These are phyloP conservation scores for Astrephomene gubernaculifera DNA, from an alignment of 139 green algal species.

Conservation along the genomic window DNA sequence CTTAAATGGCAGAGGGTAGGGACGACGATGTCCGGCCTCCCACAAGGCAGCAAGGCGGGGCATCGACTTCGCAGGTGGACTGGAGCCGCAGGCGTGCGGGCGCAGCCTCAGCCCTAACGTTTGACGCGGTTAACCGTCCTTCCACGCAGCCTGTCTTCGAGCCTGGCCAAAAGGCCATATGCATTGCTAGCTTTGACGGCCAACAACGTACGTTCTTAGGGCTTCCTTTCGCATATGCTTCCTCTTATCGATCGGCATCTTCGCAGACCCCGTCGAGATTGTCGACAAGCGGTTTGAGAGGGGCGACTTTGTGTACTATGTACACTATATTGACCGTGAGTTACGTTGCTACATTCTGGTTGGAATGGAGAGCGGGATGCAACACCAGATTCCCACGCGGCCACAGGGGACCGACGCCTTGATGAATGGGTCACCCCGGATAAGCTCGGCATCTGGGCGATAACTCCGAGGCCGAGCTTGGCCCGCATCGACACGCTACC, in stretches of 20 bases:
- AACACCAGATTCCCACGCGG: neutral
- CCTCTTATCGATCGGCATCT: neutral
- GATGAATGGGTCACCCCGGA: constrained; percentile 88
- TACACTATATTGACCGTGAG: constrained; percentile 93
- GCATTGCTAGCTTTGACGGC: constrained; percentile 56
- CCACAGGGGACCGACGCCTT: constrained; percentile 86
- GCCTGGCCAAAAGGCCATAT: constrained; percentile 46
- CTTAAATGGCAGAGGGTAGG: constrained; percentile 22
- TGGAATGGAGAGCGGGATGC: no score
- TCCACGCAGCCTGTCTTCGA: constrained; percentile 25
- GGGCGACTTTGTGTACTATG: constrained; percentile 76
- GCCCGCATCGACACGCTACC: constrained; percentile 42
- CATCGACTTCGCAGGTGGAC: constrained; percentile 20
- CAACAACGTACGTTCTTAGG: constrained; percentile 41
- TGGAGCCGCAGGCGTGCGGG: neutral
- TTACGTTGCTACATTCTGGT: neutral
- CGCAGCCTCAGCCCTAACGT: neutral
- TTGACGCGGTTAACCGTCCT: neutral
- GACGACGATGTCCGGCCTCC: constrained; percentile 6
- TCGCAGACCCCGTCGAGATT: constrained; percentile 62
- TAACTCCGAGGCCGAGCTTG: constrained; percentile 43
- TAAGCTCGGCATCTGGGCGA: constrained; percentile 43
- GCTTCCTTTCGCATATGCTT: neutral
- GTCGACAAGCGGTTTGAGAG: constrained; percentile 54
- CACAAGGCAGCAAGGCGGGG: constrained; percentile 23